Base-by-base conservation (phyloP, 495 filamentous ascomycete species). In the Talaromyces adpressus region DNA sequence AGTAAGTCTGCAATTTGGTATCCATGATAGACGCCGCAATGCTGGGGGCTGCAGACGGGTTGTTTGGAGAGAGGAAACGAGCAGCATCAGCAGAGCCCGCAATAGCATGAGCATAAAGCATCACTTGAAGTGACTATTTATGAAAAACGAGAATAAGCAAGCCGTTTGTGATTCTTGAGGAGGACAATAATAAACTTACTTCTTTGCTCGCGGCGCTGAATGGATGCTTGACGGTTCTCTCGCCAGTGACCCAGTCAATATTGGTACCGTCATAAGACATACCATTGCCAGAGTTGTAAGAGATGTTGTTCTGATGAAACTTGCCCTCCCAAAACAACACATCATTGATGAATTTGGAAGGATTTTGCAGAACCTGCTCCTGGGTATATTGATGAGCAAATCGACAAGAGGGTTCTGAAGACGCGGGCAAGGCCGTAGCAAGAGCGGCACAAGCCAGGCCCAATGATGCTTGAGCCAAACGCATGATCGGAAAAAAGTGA, bases 181-280 rank as follows among this genome's bases (percentile, higher is more conserved):
- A 53, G 59, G 62, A 69, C 16, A 62, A 53, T 23, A 20, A 12
- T 51, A 23, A 53, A 53, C 49, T 53, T 12, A 65, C 66, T 62
- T 76, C 73, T 66, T 74, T 76, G 63, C 73, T 76, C 11, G 73
- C 73, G 7, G 73, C 72, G 59, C 70, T 74, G 68, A 73, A 73
- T 6, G 69, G 65, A 66, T 76, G 72, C 62, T 71, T 70, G 34
- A 58, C 62, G 8, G 69, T 69, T 45, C 65, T 66, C 23, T 72
- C 70, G 14, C 72, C 72, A 27, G 73, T 75, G 6, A 59, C 64
- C 62, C 62, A 68, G 41, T 74, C 71, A 36, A 76, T 66, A 4
- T 72, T 67, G 20, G 73, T 75, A 6, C 73, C 73, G 58, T 76
- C 72, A 53, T 76, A 75, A 25, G 69, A 72, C 68, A 76, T 73